Conservation (phyloP, 73 alveolate genomes). For the Paramecium sexaurelia region DNA sequence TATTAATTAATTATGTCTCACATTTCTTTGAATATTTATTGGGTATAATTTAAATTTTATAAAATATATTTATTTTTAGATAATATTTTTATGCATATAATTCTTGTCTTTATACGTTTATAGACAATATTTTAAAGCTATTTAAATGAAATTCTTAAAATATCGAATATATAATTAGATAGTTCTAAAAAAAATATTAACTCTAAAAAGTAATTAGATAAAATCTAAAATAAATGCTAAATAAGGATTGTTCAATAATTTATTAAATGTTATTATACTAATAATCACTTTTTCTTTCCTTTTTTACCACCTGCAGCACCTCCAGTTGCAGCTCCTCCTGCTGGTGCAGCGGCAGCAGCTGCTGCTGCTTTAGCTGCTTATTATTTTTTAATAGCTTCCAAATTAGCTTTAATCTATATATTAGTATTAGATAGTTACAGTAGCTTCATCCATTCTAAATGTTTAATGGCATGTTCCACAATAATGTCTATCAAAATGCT, state of each 20-base stretch:
- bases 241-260: background rate
- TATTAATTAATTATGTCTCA: too few relatives aligned
- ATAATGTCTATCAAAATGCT: slow-evolving; percentile 93
- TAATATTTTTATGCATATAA: too few relatives aligned
- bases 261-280: slow-evolving; percentile 36
- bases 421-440: slow-evolving; percentile 25
- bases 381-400: slow-evolving; percentile 52
- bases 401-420: slow-evolving; percentile 37
- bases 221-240: background rate
- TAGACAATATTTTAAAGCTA: too few relatives aligned
- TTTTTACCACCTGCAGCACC: slow-evolving; percentile 55
- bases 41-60: too few relatives aligned
- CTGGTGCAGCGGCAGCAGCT: slow-evolving; percentile 51
- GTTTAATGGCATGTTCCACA: slow-evolving; percentile 90
- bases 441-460: slow-evolving; percentile 67
- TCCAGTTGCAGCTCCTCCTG: slow-evolving; percentile 64
- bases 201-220: background rate
- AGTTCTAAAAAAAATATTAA: too few relatives aligned
- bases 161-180: too few relatives aligned
- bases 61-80: too few relatives aligned
- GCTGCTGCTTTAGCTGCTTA: slow-evolving; percentile 64
- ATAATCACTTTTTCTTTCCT: slow-evolving; percentile 66
- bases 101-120: too few relatives aligned
- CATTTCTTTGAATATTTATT: too few relatives aligned
- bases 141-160: too few relatives aligned